Base-by-base conservation (phyloP, 768 basidiomycete genomes). In the Calocera cornea region DNA sequence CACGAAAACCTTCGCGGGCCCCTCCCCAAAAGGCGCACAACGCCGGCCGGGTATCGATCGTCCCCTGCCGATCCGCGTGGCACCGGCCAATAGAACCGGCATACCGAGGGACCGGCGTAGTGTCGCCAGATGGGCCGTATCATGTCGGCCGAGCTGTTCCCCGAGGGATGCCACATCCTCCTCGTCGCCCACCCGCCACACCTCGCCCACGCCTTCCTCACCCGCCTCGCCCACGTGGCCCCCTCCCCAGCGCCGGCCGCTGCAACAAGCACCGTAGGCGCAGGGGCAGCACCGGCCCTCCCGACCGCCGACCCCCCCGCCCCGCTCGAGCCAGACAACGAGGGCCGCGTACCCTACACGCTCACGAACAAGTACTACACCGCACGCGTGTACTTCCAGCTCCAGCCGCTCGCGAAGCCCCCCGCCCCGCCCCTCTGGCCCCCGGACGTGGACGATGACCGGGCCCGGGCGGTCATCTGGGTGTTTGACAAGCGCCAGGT, bases 291-390 rank as follows among this genome's bases (percentile, higher is more conserved):
- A 17, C 24, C 19, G 5, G 5, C 44, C 19, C 24, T 19, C 3
- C 7, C 54, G 5, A 29, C 11, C 27, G 2, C 31, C 24, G 2
- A 11, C 24, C 11, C 24, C 2, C 31, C 54, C 27, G 2, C 24
- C 11, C 19, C 54, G 7, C 24, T 31, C 2, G 27, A 29, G 8
- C 14, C 54, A 27, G 54, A 60, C 22, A 10, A 2, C 7, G 14
- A 60, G 19, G 31, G 31, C 31, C 24, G 54, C 24, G 54, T 89
- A 34, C 86, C 87, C 11, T 92, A 89, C 89, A 87, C 83, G 44
- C 88, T 92, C 69, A 76, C 77, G 65, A 92, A 92, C 79, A 87
- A 84, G 74, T 93, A 93, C 76, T 93, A 92, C 77, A 83, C 83
- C 16, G 91, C 90, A 1, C 79, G 82, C 68, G 87, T 93, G 7